Base-by-base conservation (phyloP, 2,329 filamentous ascomycete genomes). In the Metarhizium humberi region DNA sequence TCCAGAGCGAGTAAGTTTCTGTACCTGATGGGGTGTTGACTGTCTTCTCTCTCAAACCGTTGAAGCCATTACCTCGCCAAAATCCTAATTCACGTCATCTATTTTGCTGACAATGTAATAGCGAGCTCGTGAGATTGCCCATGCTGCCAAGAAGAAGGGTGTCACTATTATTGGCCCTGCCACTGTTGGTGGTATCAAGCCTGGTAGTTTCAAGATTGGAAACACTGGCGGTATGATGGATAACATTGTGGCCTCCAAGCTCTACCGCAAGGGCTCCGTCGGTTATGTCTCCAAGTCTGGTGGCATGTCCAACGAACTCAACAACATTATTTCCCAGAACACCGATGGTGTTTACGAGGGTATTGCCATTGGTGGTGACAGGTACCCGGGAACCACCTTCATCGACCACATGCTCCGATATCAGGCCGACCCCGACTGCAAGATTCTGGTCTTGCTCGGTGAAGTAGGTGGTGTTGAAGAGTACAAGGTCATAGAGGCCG, bases 171-270 rank as follows among this genome's bases (percentile, higher is more conserved):
- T 99, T 70, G 94, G 94, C 62, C 94, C 94, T 62, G 94, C 94
- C 67, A 99, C 94, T 55, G 94, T 99, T 60, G 94, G 94, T 84
- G 94, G 94, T 69, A 97, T 99, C 80, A 99, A 97, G 85, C 94
- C 94, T 60, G 94, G 94, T 74, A 90, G 89, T 73, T 99, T 92
- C 88, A 99, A 97, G 85, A 99, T 99, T 63, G 94, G 94, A 74
- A 99, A 99, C 84, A 99, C 94, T 68, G 94, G 94, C 84, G 94
- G 94, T 76, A 99, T 99, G 94, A 99, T 99, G 94, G 94, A 99
- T 84, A 99, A 99, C 85, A 99, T 99, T 69, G 94, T 99, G 62
- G 91, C 94, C 66, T 97, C 94, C 73, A 99, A 99, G 86, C 90
- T 99, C 59, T 99, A 99, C 86, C 92, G 94, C 77, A 94, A 94